These are phyloP conservation scores for Cruciata laevipes DNA, from an alignment of 257 asterid genomes.

Conservation along the genomic window DNA sequence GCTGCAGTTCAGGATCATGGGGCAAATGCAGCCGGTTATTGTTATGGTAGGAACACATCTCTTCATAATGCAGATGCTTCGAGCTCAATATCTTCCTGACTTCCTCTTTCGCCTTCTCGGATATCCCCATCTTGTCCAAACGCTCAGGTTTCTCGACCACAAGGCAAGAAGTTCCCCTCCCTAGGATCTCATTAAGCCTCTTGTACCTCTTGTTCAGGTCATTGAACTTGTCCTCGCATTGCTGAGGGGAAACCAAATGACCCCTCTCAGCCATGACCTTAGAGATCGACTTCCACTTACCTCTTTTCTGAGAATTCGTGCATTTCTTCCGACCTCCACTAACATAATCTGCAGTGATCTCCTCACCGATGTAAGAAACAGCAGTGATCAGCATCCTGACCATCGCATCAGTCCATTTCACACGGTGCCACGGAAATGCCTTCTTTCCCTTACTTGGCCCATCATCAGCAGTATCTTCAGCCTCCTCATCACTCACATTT, in stretches of 20 bases:
- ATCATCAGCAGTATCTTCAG: constrained; percentile 45
- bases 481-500: constrained; percentile 67
- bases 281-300: constrained; percentile 79
- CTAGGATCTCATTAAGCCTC: constrained; percentile 78
- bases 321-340: constrained; percentile 38
- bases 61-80: constrained; percentile 84
- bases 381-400: constrained; percentile 63
- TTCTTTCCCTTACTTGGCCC: constrained; percentile 40
- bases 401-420: constrained; percentile 54
- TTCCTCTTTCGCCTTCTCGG: constrained; percentile 69
- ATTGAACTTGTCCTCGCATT: constrained; percentile 87
- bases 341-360: constrained; percentile 38
- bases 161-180: constrained; percentile 81
- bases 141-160: constrained; percentile 77
- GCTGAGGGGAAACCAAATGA: constrained; percentile 78
- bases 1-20: constrained; percentile 64
- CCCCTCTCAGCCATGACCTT: constrained; percentile 88
- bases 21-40: constrained; percentile 72
- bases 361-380: constrained; percentile 70
- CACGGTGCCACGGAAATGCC: constrained; percentile 50
- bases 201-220: constrained; percentile 85
- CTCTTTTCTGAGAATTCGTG: constrained; percentile 56
- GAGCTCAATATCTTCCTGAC: constrained; percentile 70
- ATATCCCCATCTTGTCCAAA: constrained; percentile 51
- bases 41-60: constrained; percentile 87